These are phyloP conservation scores for Exophiala viscosa DNA, from an alignment of 2,329 filamentous ascomycete genomes.

Conservation along the genomic window DNA sequence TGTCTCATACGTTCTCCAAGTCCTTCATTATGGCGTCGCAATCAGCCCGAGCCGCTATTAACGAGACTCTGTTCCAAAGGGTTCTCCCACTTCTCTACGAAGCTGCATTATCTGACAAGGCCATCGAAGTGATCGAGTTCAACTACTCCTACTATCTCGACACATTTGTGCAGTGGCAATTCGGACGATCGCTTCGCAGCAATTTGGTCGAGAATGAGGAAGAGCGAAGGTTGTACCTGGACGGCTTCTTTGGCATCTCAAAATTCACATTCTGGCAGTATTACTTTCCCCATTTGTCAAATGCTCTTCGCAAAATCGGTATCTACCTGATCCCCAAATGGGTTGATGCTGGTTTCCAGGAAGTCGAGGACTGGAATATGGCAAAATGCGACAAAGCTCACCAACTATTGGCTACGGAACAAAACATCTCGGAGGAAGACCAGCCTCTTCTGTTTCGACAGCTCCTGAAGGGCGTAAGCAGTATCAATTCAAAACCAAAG, in stretches of 20 bases:
- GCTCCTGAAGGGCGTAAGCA: too few relatives aligned
- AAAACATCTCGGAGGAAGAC: constrained; percentile 29
- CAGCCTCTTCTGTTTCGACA: constrained; percentile 42
- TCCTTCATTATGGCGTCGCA: constrained; percentile 61
- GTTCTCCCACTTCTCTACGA: constrained; percentile 52
- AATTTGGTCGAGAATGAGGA: constrained; percentile 58
- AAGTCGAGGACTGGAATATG: constrained; percentile 65
- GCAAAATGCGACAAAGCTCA: constrained; percentile 55
- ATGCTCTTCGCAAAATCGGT: constrained; percentile 43
- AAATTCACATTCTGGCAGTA: constrained; percentile 2
- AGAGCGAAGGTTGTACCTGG: constrained; percentile 59
- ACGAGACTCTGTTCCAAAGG: constrained; percentile 51
- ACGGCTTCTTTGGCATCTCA: constrained; percentile 27
- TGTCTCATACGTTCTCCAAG: constrained; percentile 78
- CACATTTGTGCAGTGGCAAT: constrained; percentile 68
- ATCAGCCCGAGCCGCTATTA: constrained; percentile 11
- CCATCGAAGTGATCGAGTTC: constrained; percentile 57
- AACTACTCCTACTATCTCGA: constrained; percentile 71
- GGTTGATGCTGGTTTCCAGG: constrained; percentile 62
- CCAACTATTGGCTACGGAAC: constrained; percentile 40
- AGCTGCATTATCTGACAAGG: constrained; percentile 20
- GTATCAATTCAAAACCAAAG: too few relatives aligned
- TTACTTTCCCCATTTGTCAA: constrained; percentile 56
- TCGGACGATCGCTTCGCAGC: constrained; percentile 61
- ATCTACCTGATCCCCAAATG: constrained; percentile 61